These are phyloP conservation scores for Mortierella alpina DNA, from an alignment of 192 early-diverging fungal species.

Conservation along the genomic window DNA sequence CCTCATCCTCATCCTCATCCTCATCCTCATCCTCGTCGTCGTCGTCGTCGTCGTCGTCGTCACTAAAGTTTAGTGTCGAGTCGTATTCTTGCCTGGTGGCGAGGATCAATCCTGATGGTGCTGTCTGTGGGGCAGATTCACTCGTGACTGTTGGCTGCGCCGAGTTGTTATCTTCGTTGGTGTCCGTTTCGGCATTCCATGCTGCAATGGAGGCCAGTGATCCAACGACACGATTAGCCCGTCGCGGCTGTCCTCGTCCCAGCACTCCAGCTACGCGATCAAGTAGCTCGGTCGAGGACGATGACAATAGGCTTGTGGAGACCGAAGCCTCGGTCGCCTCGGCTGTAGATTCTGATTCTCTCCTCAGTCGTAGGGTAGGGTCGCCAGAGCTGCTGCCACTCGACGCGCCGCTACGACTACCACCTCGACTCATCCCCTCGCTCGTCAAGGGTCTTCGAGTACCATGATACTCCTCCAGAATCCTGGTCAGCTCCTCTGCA, in stretches of 20 bases:
- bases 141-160: not conserved
- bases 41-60: conserved; percentile 9
- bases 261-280: not conserved
- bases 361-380: conserved; percentile 14
- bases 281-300: not conserved
- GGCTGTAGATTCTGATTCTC: too few species aligned
- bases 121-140: too few species aligned
- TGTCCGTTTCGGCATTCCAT: not conserved
- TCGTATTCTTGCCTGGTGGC: conserved; percentile 21
- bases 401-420: not conserved
- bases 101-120: conserved; percentile 5
- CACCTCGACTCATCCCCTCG: not conserved
- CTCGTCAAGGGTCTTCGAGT: not conserved
- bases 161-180: not conserved
- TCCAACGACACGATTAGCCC: too few species aligned
- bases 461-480: conserved; percentile 12
- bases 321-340: not conserved
- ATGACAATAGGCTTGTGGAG: not conserved
- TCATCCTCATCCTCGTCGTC: conserved; percentile 2
- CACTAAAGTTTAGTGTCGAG: conserved; percentile 17
- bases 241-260: not conserved
- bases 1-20: not conserved
- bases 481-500: conserved; percentile 11
- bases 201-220: not conserved
- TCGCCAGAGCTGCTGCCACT: conserved; percentile 25